Evolutionary conservation across 2,329 filamentous ascomycete genomes (phyloP).

Genomic region (Neofusicoccum cordaticola): DNA sequence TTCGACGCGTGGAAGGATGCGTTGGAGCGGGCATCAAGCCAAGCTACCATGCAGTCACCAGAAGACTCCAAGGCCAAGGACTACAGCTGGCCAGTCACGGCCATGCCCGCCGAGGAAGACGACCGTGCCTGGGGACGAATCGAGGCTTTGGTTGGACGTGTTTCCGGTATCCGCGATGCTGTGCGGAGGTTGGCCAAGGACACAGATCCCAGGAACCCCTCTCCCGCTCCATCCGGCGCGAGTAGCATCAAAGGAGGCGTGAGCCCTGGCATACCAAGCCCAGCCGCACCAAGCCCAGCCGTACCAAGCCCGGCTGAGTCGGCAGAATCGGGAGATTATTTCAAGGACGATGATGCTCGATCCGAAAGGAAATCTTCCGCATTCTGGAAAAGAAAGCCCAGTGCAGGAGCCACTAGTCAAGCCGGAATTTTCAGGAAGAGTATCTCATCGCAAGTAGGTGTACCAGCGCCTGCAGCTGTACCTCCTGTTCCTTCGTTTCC

Average conservation of each 20-base stretch:
- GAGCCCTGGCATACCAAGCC: conserved; percentile 21
- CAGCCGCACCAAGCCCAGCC: too few species aligned
- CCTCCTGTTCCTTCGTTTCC: conserved; percentile 36
- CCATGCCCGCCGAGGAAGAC: conserved; percentile 50
- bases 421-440: conserved; percentile 43
- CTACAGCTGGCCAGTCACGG: conserved; percentile 22
- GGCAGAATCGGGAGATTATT: conserved; percentile 55
- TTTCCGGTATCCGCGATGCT: conserved; percentile 85
- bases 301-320: conserved; percentile 35
- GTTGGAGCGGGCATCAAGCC: conserved; percentile 74
- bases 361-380: conserved; percentile 59
- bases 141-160: conserved; percentile 78
- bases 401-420: conserved; percentile 43
- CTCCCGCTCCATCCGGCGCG: conserved; percentile 31
- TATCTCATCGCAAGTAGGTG: conserved; percentile 52
- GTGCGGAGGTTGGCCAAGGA: conserved; percentile 83
- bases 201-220: conserved; percentile 61
- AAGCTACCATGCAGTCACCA: conserved; percentile 31
- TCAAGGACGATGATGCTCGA: conserved; percentile 33
- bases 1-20: conserved; percentile 86
- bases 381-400: conserved; percentile 92
- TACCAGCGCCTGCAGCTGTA: conserved; percentile 38
- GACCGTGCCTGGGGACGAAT: conserved; percentile 84
- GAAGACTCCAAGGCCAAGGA: conserved; percentile 27
- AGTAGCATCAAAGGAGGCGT: conserved; percentile 25